phyloP scores from a whole-genome alignment of 139 green algal species.

The Pleodorina starrii region DNA sequence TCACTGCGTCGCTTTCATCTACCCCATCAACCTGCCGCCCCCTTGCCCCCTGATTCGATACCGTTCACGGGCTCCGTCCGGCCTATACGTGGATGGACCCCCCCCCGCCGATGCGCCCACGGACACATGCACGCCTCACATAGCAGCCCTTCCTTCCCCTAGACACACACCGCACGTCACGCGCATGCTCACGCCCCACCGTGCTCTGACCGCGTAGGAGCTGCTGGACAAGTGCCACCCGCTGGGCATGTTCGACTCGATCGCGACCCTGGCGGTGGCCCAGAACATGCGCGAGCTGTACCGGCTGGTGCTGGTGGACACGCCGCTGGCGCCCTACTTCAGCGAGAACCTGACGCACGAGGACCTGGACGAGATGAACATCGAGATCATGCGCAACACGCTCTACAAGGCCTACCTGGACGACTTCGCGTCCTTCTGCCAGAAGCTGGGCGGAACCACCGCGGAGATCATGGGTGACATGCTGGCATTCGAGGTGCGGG shows the following conservation, averaged over 20 bases:
- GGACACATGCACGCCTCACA: too few relatives aligned
- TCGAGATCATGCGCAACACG: conserved; percentile 98
- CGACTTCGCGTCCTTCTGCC: conserved; percentile 93
- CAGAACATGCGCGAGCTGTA: conserved; percentile 98
- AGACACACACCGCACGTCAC: too few relatives aligned
- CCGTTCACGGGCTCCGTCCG: too few relatives aligned
- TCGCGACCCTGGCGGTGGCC: conserved; percentile 95
- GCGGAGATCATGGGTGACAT: conserved; percentile 94
- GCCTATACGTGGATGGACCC: too few relatives aligned
- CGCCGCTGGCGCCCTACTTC: conserved; percentile 98
- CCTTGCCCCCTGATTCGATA: too few relatives aligned
- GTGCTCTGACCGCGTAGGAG: conserved; percentile 73
- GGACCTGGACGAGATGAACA: conserved; percentile 99
- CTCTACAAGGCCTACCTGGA: conserved; percentile 99
- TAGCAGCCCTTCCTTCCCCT: too few relatives aligned
- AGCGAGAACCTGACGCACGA: conserved; percentile 86
- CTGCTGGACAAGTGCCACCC: conserved; percentile 99
- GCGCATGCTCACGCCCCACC: background rate
- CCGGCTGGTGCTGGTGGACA: conserved; percentile 96
- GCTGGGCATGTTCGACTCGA: conserved; percentile 98
- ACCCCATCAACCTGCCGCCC: too few relatives aligned
- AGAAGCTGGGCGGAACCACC: conserved; percentile 89
- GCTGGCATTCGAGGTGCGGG: conserved; percentile 92
- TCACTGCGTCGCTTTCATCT: too few relatives aligned
- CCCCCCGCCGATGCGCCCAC: too few relatives aligned